Evolutionary conservation across 768 basidiomycete genomes (phyloP), one percentile per base, ranked within the genome.

Genomic region (Naganishia antarctica): DNA sequence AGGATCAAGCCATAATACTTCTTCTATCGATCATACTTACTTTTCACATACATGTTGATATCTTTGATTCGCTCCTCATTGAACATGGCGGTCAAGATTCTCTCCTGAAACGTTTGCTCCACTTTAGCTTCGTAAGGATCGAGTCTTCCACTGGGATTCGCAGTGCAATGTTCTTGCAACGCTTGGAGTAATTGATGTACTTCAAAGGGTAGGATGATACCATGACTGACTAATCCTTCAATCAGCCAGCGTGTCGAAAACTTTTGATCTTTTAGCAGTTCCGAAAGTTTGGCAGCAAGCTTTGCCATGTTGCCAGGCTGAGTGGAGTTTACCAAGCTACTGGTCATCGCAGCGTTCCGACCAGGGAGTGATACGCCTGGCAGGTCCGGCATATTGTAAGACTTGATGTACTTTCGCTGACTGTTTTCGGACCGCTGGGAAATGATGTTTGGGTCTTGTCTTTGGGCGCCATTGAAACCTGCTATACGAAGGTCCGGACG

Each of bases 161-260:
- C 23, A 12, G 53, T 32, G 26, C 53, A 57, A 26, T 57, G 34
- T n/a, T 32, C 29, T 26, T 62, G 41, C 53, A 74, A 53, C 11
- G 69, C 68, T 4, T 60, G 26, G 1, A 69, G 16, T 11, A 73
- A 48, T 3, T 46, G 21, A 12, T 32, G 25, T 8, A 67, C 61
- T 58, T 73, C 71, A 12, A 45, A 68, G 0, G 72, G 72, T 28
- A 66, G 53, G 3, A 76, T 41, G 31, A 74, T 74, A 0, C 69
- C 71, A 62, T 74, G 72, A 2, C 71, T 71, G 21, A 76, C 71
- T 25, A 76, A 50, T 4, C 75, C 75, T 51, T 76, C 74, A 26
- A 76, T 68, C 37, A 74, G 59, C 9, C 68, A 71, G 16, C 74
- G 51, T 2, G 66, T 66, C 6, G 71, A 72, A 48, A 76, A 76